Evolutionary conservation across 2,329 filamentous ascomycete genomes (phyloP), one percentile per base, ranked within the genome.

Genomic region (Tympanopsis confertula): DNA sequence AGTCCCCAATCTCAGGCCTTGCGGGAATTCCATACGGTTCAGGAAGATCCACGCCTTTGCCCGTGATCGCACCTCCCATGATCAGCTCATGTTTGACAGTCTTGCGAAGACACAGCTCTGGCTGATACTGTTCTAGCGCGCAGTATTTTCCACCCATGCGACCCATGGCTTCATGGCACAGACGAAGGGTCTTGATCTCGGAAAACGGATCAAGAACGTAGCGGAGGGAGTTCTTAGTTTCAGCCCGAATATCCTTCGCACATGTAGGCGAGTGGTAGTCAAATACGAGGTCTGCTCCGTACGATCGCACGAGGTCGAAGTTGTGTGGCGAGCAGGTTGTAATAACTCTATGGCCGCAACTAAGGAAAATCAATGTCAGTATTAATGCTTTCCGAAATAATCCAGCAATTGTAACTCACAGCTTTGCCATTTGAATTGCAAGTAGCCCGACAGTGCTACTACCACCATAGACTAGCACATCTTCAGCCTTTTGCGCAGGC

Each of bases 241-340:
- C 42, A 26, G 50, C 44, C 14, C 53, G 51, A 50, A 75, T 73
- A 41, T 69, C 59, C 28, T 55, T 51, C 1, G 59, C 58, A 20
- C 57, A 58, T 15, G 59, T 57, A 0, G 62, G 54, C 14, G 61
- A 59, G 14, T 57, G 59, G 56, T 74, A 74, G 51, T 73, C 62
- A 45, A 71, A 70, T 10, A 59, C 59, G 33, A 55, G 54, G 39
- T 62, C 58, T 1, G 68, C 68, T 15, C 71, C 71, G 10, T 68
- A 53, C 3, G 47, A 50, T 41, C 61, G 61, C 3, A 66, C 53
- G 10, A 70, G 61, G 3, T 61, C 57, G 48, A 65, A 67, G 50
- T 71, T 71, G 37, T 53, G 56, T 2, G 63, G 57, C 1, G 65
- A 69, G 39, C 61, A 61, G 13, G 64, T 68, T 5, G 63, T 56